These are phyloP conservation scores for Cutaneotrichosporon cutaneum DNA, from an alignment of 1,284 basidiomycete species.

Conservation along the genomic window DNA sequence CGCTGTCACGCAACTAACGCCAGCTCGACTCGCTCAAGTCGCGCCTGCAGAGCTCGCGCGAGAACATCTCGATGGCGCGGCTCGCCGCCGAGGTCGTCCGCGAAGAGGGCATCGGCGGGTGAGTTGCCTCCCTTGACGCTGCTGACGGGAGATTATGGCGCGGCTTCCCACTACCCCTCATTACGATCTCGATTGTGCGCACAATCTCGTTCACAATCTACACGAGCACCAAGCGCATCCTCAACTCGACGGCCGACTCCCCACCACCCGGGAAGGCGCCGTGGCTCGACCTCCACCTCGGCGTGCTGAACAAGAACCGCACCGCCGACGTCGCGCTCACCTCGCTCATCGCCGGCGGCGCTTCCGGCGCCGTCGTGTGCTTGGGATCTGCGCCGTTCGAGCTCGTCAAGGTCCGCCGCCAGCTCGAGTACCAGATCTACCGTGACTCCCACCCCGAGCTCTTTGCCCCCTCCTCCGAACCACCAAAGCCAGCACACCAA, in stretches of 20 bases:
- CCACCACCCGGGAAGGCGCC: conserved; percentile 20
- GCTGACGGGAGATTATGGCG: conserved; percentile 43
- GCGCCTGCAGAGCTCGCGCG: conserved; percentile 80
- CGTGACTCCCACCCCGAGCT: conserved; percentile 42
- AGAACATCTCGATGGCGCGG: conserved; percentile 67
- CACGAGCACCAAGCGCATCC: conserved; percentile 78
- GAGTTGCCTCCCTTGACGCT: conserved; percentile 46
- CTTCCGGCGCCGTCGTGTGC: conserved; percentile 50
- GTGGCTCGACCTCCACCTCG: conserved; percentile 40
- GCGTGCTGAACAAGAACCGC: conserved; percentile 39
- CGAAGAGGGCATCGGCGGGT: conserved; percentile 88
- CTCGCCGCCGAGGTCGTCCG: conserved; percentile 67
- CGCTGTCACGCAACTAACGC: not conserved
- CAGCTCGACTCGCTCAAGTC: conserved; percentile 87
- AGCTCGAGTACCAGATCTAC: conserved; percentile 86
- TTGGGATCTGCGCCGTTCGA: conserved; percentile 80
- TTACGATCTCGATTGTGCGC: conserved; percentile 96
- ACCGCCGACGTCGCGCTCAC: conserved; percentile 69
- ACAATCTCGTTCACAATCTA: conserved; percentile 89
- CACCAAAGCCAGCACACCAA: not conserved
- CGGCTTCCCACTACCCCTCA: conserved; percentile 63
- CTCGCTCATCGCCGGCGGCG: conserved; percentile 48
- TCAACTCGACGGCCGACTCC: conserved; percentile 55
- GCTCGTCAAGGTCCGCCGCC: conserved; percentile 88
- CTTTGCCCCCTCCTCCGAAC: too few relatives aligned